Percentiles rank a stretch among this genome's conserved stretches.
Evolutionary conservation across 2,329 filamentous ascomycete species (phyloP).

Genomic region (Fusarium sp.): DNA sequence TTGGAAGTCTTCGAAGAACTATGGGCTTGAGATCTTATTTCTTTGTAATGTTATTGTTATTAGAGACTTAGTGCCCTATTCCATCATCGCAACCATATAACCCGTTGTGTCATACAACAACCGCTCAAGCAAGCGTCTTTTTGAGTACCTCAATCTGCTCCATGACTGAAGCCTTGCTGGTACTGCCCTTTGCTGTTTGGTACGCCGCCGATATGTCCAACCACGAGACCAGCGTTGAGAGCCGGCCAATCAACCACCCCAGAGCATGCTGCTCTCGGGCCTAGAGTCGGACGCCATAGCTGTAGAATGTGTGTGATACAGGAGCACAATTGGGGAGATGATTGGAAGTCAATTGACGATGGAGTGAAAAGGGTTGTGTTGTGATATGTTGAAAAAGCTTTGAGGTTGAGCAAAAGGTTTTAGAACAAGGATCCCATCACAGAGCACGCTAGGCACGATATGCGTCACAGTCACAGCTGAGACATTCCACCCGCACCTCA

Average conservation of each 20-base stretch:
- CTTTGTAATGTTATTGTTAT: no score
- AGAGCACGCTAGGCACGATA: slow-evolving; percentile 7
- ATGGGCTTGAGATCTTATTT: no score
- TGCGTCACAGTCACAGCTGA: slow-evolving; percentile 1
- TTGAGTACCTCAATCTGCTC: slow-evolving; percentile 68
- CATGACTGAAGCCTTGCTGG: slow-evolving; percentile 73
- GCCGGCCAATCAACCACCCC: slow-evolving; percentile 62
- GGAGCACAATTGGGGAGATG: neutral
- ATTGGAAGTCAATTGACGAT: slow-evolving; percentile 4
- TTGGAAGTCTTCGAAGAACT: no score
- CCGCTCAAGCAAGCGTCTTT: neutral
- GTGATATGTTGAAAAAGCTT: neutral
- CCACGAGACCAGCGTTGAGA: no score
- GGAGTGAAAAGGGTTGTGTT: slow-evolving; percentile 9
- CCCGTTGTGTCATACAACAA: neutral
- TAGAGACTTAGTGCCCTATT: neutral
- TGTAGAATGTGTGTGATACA: slow-evolving; percentile 1
- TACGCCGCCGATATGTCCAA: no score
- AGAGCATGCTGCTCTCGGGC: slow-evolving; percentile 16
- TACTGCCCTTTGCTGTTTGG: slow-evolving; percentile 67
- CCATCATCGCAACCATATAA: neutral
- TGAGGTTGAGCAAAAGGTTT: slow-evolving; percentile 1
- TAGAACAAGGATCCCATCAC: neutral
- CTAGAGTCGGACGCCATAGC: slow-evolving; percentile 46
- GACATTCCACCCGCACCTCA: slow-evolving; percentile 1